phyloP scores from a whole-genome alignment of 1,284 basidiomycete species.

The Polyporus tsugae region DNA sequence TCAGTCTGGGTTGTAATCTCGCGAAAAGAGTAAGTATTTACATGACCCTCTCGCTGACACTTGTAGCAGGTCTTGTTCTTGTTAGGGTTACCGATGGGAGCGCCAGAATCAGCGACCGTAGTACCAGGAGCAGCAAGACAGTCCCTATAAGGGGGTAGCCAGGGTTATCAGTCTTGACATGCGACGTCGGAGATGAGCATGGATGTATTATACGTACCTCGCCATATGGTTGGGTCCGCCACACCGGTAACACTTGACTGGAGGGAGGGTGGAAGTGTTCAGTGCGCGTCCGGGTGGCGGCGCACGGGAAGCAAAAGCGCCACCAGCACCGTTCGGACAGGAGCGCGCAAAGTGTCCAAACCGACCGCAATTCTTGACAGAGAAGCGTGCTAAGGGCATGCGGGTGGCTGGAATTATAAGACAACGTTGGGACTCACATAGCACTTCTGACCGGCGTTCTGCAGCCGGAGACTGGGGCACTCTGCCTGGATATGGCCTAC shows the following conservation, averaged over 20 bases:
- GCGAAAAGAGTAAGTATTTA: slow-evolving; percentile 45
- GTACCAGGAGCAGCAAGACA: slow-evolving; percentile 79
- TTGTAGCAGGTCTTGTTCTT: slow-evolving; percentile 86
- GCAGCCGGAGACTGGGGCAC: slow-evolving; percentile 83
- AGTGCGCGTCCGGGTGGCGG: slow-evolving; percentile 76
- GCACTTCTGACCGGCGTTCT: slow-evolving; percentile 76
- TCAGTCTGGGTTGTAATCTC: neutral
- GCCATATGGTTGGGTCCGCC: slow-evolving; percentile 86
- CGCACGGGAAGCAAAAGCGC: slow-evolving; percentile 65
- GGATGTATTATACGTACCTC: slow-evolving; percentile 50
- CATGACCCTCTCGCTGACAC: slow-evolving; percentile 87
- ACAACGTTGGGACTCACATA: slow-evolving; percentile 63
- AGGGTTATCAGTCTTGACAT: slow-evolving; percentile 9
- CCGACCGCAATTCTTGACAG: slow-evolving; percentile 74
- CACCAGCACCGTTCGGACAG: slow-evolving; percentile 64
- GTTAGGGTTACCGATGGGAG: slow-evolving; percentile 47
- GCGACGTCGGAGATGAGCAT: slow-evolving; percentile 4
- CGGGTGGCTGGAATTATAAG: slow-evolving; percentile 42
- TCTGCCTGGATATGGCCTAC: slow-evolving; percentile 83
- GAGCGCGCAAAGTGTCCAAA: slow-evolving; percentile 81
- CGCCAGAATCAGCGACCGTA: slow-evolving; percentile 53
- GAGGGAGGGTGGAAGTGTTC: slow-evolving; percentile 79
- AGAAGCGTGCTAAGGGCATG: slow-evolving; percentile 78
- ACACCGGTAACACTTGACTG: slow-evolving; percentile 85
- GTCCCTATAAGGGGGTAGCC: slow-evolving; percentile 55